A percentile compares a stretch with the other conserved stretches of the same genome.
Evolutionary conservation across 1,284 basidiomycete genomes (phyloP).

Genomic region (Sporisorium iseilematis-ciliati): DNA sequence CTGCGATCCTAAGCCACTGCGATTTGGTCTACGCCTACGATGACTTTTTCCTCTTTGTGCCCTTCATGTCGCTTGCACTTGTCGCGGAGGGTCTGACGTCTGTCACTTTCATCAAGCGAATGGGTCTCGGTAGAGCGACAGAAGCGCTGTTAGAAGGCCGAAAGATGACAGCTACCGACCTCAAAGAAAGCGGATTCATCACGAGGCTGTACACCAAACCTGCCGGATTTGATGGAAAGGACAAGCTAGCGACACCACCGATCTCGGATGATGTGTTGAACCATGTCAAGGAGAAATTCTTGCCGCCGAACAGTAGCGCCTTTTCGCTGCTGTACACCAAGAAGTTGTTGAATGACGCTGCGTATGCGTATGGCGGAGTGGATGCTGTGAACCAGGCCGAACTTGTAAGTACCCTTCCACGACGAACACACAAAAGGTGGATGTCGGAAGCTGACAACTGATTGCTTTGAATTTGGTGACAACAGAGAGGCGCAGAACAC

Average conservation of each 20-base stretch:
- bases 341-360: conserved; percentile 47
- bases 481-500: conserved; percentile 46
- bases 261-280: conserved; percentile 47
- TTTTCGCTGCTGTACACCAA: conserved; percentile 57
- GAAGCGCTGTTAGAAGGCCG: conserved; percentile 53
- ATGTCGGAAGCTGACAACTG: conserved; percentile 1
- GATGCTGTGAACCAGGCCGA: conserved; percentile 53
- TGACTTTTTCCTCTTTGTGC: conserved; percentile 57
- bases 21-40: conserved; percentile 55
- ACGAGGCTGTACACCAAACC: conserved; percentile 47
- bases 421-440: not conserved
- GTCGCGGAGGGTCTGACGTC: conserved; percentile 53
- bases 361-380: conserved; percentile 37
- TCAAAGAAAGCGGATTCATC: conserved; percentile 54
- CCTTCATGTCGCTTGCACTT: conserved; percentile 54
- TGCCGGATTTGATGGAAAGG: conserved; percentile 16
- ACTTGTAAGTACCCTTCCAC: conserved; percentile 39
- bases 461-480: not conserved
- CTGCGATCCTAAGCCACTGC: conserved; percentile 52
- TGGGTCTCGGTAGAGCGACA: conserved; percentile 54
- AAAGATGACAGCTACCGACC: conserved; percentile 43
- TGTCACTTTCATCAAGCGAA: conserved; percentile 44
- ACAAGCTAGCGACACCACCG: conserved; percentile 34
- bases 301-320: conserved; percentile 46
- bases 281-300: conserved; percentile 33